phyloP scores from a whole-genome alignment of 176 grass and related monocot genomes.

The Bolboschoenus planiculmis region DNA sequence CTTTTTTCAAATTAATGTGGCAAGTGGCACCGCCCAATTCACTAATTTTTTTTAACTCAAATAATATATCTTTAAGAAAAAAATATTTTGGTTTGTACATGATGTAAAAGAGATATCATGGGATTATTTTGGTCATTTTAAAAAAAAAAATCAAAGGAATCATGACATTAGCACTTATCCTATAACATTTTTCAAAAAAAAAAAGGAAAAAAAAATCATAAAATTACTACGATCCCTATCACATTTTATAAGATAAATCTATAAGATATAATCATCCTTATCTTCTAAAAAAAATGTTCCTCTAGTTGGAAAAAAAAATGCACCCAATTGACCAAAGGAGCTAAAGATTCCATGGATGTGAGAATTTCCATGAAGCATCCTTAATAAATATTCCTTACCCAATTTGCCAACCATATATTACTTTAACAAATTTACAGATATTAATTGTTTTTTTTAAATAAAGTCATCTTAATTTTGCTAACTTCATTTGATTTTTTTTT shows the following conservation, averaged over 20 bases:
- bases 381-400: not conserved
- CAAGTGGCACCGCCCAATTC: no score
- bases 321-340: not conserved
- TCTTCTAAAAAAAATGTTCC: not conserved
- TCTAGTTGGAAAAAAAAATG: not conserved
- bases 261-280: not conserved
- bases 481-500: no score
- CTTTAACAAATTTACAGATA: not conserved
- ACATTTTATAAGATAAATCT: not conserved
- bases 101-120: not conserved
- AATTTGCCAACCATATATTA: constrained; percentile 11
- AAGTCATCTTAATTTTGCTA: no score
- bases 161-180: not conserved
- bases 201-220: not conserved
- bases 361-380: constrained; percentile 12
- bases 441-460: no score
- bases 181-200: not conserved
- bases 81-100: no score
- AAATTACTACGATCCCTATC: not conserved
- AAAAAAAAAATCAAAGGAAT: not conserved
- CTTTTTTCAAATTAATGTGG: no score
- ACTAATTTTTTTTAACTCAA: no score
- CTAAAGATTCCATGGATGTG: not conserved
- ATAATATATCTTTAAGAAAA: no score
- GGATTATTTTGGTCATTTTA: not conserved